phyloP scores from a whole-genome alignment of 768 basidiomycete genomes.

The Kwoniella bestiolae region DNA sequence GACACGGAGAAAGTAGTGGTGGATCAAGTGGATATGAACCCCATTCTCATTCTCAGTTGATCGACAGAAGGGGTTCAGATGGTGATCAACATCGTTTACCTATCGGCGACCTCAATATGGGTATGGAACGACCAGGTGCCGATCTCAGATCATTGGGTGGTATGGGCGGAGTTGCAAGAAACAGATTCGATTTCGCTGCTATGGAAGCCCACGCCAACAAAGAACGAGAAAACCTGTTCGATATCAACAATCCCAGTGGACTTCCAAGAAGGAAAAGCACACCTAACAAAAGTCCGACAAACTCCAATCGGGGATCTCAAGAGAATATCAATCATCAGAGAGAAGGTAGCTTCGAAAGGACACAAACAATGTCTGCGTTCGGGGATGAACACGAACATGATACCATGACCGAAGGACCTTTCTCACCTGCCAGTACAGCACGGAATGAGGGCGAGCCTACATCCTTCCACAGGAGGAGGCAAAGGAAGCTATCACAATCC shows the following conservation, averaged over 20 bases:
- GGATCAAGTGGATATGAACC: slow-evolving; percentile 38
- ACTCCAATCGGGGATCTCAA: background rate
- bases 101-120: background rate
- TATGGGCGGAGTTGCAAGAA: slow-evolving; percentile 35
- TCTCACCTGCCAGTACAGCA: slow-evolving; percentile 34
- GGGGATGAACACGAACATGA: slow-evolving; percentile 33
- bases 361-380: slow-evolving; percentile 36
- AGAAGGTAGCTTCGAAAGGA: slow-evolving; percentile 34
- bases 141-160: slow-evolving; percentile 33
- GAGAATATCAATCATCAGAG: slow-evolving; percentile 20
- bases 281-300: slow-evolving; percentile 3
- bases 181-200: slow-evolving; percentile 45
- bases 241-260: slow-evolving; percentile 12
- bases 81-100: slow-evolving; percentile 17
- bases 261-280: slow-evolving; percentile 21
- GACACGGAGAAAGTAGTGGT: slow-evolving; percentile 20
- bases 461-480: slow-evolving; percentile 62
- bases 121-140: slow-evolving; percentile 12
- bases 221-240: slow-evolving; percentile 30
- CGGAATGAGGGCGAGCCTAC: slow-evolving; percentile 25
- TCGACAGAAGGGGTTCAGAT: slow-evolving; percentile 22
- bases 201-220: slow-evolving; percentile 54
- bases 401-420: slow-evolving; percentile 12
- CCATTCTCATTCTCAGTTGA: slow-evolving; percentile 28
- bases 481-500: slow-evolving; percentile 86